A percentile compares a stretch with the other conserved stretches of the same genome.
These are phyloP conservation scores for Selenicereus undatus DNA, from an alignment of 148 eudicot species.

Conservation along the genomic window DNA sequence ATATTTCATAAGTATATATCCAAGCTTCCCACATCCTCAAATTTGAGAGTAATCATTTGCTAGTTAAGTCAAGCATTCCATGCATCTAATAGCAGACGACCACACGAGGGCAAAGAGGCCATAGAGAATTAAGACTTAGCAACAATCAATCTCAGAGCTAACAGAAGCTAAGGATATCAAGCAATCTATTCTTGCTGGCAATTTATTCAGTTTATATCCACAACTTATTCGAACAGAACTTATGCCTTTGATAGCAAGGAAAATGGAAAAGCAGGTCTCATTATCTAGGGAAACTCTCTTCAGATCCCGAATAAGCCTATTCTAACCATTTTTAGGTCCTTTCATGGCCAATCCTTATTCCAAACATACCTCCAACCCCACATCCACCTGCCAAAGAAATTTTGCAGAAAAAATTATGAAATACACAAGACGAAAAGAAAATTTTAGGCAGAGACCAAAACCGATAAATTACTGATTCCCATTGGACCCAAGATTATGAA, in stretches of 20 bases:
- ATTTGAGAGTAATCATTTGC: not conserved
- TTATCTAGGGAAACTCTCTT: not conserved
- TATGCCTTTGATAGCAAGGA: not conserved
- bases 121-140: not conserved
- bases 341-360: not conserved
- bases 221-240: not conserved
- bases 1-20: not conserved
- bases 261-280: not conserved
- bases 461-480: not conserved
- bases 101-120: not conserved
- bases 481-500: slow-evolving; percentile 1
- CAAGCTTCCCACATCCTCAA: not conserved
- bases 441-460: not conserved
- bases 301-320: not conserved
- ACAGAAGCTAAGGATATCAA: not conserved
- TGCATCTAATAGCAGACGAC: not conserved
- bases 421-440: not conserved
- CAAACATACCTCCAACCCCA: not conserved
- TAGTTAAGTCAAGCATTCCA: not conserved
- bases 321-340: not conserved
- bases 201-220: not conserved
- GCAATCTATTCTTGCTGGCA: not conserved
- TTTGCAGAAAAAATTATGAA: not conserved
- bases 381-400: not conserved
- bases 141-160: not conserved